A percentile compares a stretch with the other conserved stretches of the same genome.
phyloP scores from a whole-genome alignment of 768 basidiomycete species.

The Boletus insuetus region DNA sequence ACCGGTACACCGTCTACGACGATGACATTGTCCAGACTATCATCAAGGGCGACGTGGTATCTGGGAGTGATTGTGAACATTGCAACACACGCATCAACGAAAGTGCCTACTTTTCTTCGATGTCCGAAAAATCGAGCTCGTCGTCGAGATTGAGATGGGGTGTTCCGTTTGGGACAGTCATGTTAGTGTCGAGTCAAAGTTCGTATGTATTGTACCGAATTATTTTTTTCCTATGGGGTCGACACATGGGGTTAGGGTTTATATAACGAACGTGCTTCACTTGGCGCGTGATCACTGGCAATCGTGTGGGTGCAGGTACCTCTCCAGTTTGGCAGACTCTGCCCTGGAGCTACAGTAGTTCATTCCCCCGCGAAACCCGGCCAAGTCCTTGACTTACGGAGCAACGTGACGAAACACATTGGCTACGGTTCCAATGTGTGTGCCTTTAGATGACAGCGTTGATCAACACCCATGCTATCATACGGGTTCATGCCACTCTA shows the following conservation, averaged over 20 bases:
- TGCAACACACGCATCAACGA: neutral
- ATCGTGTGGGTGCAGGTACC: too few species aligned
- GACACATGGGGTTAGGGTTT: slow-evolving; percentile 3
- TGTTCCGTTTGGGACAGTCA: slow-evolving; percentile 43
- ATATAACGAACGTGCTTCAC: neutral
- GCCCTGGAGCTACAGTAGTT: neutral
- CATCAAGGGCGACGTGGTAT: slow-evolving; percentile 81
- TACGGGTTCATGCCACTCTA: neutral
- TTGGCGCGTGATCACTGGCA: neutral
- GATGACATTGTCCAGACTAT: slow-evolving; percentile 86
- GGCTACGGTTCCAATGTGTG: slow-evolving; percentile 1
- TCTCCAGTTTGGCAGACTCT: slow-evolving; percentile 10
- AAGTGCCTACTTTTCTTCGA: slow-evolving; percentile 72
- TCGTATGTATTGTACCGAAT: neutral
- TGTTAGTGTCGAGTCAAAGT: slow-evolving; percentile 28
- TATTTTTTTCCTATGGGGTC: neutral
- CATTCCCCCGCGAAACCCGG: neutral
- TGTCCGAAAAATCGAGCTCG: slow-evolving; percentile 83
- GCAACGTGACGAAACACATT: neutral
- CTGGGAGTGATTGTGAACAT: slow-evolving; percentile 40
- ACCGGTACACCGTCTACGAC: slow-evolving; percentile 92
- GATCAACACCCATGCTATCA: neutral
- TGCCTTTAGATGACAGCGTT: slow-evolving; percentile 5
- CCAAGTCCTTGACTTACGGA: neutral
- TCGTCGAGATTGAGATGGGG: slow-evolving; percentile 44